These are phyloP conservation scores for Fusarium sp. DNA, from an alignment of 2,329 filamentous ascomycete species.

Conservation along the genomic window DNA sequence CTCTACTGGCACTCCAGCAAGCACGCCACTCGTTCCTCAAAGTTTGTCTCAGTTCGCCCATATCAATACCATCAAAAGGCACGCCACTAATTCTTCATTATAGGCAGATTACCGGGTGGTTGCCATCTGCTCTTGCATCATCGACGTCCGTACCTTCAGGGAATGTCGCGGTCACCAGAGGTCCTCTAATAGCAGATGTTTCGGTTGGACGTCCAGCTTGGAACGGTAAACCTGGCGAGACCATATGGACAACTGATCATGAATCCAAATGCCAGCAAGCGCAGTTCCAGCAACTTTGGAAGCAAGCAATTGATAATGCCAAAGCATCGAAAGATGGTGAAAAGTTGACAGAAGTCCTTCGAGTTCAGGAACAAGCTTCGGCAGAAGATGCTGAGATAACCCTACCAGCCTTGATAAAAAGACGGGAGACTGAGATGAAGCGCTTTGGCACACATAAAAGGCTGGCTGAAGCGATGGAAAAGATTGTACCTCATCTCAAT, in stretches of 20 bases:
- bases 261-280: background rate
- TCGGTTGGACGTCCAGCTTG: too few species aligned
- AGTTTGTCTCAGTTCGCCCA: background rate
- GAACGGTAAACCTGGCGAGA: accelerated
- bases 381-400: accelerated
- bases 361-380: background rate
- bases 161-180: too few species aligned
- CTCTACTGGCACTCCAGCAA: accelerated
- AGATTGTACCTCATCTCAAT: background rate
- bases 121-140: too few species aligned
- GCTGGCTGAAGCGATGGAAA: background rate
- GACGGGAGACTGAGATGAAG: background rate
- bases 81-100: background rate
- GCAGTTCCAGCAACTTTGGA: background rate
- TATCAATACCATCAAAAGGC: accelerated
- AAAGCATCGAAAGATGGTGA: background rate
- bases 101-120: background rate
- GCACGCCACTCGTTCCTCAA: background rate
- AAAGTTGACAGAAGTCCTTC: background rate
- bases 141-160: accelerated
- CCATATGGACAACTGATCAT: too few species aligned
- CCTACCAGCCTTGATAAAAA: accelerated
- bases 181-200: accelerated
- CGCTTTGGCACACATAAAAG: background rate
- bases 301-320: background rate